A percentile compares a stretch with the other conserved stretches of the same genome.
phyloP scores from a whole-genome alignment of 2,329 filamentous ascomycete species.

The Aulographum hederae region DNA sequence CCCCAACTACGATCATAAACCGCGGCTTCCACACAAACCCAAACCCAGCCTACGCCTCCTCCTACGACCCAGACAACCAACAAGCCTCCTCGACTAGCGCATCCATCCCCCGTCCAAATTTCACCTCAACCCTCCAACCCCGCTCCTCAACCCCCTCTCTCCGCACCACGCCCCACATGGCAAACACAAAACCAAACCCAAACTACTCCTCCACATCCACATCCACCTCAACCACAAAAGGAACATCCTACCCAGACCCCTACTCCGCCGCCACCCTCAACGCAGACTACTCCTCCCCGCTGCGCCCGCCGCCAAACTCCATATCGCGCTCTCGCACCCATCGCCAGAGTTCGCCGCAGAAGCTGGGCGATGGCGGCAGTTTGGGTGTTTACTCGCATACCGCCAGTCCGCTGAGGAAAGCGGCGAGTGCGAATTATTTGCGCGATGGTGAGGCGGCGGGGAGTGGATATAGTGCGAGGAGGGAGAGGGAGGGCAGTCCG shows the following conservation, averaged over 20 bases:
- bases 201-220: conserved; percentile 11
- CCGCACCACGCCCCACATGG: not conserved
- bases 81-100: conserved; percentile 8
- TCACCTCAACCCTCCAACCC: no score
- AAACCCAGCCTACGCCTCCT: conserved; percentile 60
- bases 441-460: conserved; percentile 12
- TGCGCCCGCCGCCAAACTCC: conserved; percentile 26
- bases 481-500: conserved; percentile 20
- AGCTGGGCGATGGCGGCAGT: conserved; percentile 49
- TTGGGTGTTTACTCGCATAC: conserved; percentile 66
- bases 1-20: conserved; percentile 44
- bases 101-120: conserved; percentile 1
- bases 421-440: conserved; percentile 39
- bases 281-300: conserved; percentile 26
- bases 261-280: conserved; percentile 12
- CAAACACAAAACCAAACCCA: conserved; percentile 3
- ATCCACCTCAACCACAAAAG: conserved; percentile 19
- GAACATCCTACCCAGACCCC: no score
- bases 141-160: not conserved
- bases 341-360: conserved; percentile 29
- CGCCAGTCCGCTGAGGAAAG: conserved; percentile 69
- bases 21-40: conserved; percentile 65
- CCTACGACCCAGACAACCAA: conserved; percentile 48
- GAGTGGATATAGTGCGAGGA: conserved; percentile 10
- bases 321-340: conserved; percentile 20